Evolutionary conservation across 306 rosid species (phyloP).

Genomic region (Castanea crenata): DNA sequence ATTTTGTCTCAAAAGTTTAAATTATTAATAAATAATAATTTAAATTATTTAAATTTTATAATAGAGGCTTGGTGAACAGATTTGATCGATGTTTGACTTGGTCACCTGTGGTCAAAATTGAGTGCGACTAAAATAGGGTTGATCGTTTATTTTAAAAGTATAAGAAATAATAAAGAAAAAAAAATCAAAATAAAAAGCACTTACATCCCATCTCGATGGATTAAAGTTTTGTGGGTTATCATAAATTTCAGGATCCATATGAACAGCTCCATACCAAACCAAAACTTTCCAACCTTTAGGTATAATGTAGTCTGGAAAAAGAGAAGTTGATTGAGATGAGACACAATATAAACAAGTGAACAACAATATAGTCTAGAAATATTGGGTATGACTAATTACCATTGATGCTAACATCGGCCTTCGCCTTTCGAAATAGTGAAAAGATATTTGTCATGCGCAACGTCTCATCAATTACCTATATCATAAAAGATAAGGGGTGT

Average conservation of each 20-base stretch:
- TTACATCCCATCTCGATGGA: slow-evolving; percentile 41
- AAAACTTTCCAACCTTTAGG: slow-evolving; percentile 41
- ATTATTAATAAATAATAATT: too few relatives aligned
- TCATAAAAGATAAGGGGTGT: background rate
- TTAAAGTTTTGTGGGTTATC: slow-evolving; percentile 27
- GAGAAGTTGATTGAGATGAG: background rate
- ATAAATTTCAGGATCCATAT: slow-evolving; percentile 29
- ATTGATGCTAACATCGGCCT: slow-evolving; percentile 25
- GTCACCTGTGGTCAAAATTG: background rate
- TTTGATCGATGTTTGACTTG: too few relatives aligned
- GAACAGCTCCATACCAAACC: slow-evolving; percentile 33
- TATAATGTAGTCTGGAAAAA: slow-evolving; percentile 19
- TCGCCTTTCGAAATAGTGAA: slow-evolving; percentile 26
- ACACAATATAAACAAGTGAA: too few relatives aligned
- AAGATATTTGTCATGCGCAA: slow-evolving; percentile 23
- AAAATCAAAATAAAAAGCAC: background rate
- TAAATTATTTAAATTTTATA: too few relatives aligned
- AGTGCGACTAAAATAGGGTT: too few relatives aligned
- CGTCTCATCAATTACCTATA: slow-evolving; percentile 31
- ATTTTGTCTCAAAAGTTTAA: too few relatives aligned
- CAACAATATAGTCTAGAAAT: too few relatives aligned
- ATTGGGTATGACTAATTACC: slow-evolving; percentile 11
- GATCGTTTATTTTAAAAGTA: too few relatives aligned
- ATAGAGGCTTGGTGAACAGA: too few relatives aligned
- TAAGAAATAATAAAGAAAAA: background rate